Percentiles rank a stretch among this genome's conserved stretches.
Evolutionary conservation across 2,329 filamentous ascomycete genomes (phyloP).

Genomic region (Raffaelea deltoideospora): DNA sequence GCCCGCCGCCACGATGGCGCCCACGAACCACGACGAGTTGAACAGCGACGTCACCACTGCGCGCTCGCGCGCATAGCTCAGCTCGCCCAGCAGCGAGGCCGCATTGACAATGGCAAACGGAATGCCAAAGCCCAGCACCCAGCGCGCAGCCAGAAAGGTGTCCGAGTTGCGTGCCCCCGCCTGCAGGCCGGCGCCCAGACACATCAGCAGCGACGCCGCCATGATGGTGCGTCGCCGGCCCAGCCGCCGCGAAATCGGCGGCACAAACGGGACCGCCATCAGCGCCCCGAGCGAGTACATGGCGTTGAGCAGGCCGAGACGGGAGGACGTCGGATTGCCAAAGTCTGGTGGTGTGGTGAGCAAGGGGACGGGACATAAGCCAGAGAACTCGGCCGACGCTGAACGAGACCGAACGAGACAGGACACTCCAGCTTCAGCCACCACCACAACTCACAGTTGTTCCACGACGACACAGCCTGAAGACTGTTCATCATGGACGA

Average conservation of each 20-base stretch:
- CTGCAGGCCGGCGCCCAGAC: constrained; percentile 20
- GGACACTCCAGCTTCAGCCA: too few relatives aligned
- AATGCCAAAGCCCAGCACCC: constrained; percentile 21
- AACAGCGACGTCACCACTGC: constrained; percentile 13
- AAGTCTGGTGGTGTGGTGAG: constrained; percentile 17
- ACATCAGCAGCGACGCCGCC: constrained; percentile 19
- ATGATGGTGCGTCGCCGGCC: constrained; percentile 22
- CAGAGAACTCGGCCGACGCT: not conserved
- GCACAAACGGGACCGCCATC: constrained; percentile 25
- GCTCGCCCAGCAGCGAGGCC: constrained; percentile 25
- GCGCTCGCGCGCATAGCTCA: constrained; percentile 18
- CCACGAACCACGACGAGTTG: constrained; percentile 1
- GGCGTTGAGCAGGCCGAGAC: constrained; percentile 25
- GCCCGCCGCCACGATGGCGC: constrained; percentile 10
- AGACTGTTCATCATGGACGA: constrained; percentile 28
- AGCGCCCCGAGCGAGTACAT: constrained; percentile 26
- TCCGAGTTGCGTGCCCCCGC: constrained; percentile 13
- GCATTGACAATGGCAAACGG: constrained; percentile 25
- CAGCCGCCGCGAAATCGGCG: constrained; percentile 20
- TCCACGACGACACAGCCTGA: constrained; percentile 24
- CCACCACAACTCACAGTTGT: constrained; percentile 17
- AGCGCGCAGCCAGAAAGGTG: not conserved
- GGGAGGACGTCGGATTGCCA: constrained; percentile 20
- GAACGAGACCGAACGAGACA: too few relatives aligned
- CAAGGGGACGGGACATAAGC: not conserved